Evolutionary conservation across 768 basidiomycete genomes (phyloP), one percentile per base, ranked within the genome.

Genomic region (Tylopilus subfusipes): DNA sequence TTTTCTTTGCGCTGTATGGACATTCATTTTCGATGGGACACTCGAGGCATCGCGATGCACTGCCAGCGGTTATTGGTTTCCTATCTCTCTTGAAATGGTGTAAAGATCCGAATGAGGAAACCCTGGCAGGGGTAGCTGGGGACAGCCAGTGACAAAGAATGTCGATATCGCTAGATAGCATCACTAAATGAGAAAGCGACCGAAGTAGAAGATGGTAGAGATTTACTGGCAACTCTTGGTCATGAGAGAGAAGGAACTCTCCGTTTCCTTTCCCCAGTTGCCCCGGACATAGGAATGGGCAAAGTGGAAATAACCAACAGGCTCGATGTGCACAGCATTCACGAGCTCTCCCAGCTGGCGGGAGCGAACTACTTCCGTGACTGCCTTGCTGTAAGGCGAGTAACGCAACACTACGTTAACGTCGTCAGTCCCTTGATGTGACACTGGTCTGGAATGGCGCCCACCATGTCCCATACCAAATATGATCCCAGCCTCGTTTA

Each of bases 191-290:
- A 55, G 53, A 40, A 51, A 29, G 31, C 29, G 14, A 50, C 50
- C 29, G 52, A 30, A 19, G 30, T 39, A 19, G 44, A 45, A 38
- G 38, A 49, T 46, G 45, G 29, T 5, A 29, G 10, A 30, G 24
- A 73, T 85, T 63, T 68, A 92, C 90, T 95, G 93, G 80, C 88
- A 95, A 60, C 85, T 84, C 75, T 95, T 95, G 18, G 91, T 87
- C 85, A 95, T 84, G 48, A 95, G 78, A 14, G 87, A 83, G 69
- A 94, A 94, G 22, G 84, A 86, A 60, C 88, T 87, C 7, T 77
- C 73, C 3, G 73, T 70, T 65, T 94, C 88, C 24, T 75, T 82
- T 4, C 75, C 69, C 93, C 93, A 95, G 66, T 86, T 85, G 2
- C 84, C 93, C 31, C 93, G 82, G 29, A 95, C 93, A 63, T 83